Evolutionary conservation across 306 rosid genomes (phyloP).

Genomic region (Medicago ruthenica): DNA sequence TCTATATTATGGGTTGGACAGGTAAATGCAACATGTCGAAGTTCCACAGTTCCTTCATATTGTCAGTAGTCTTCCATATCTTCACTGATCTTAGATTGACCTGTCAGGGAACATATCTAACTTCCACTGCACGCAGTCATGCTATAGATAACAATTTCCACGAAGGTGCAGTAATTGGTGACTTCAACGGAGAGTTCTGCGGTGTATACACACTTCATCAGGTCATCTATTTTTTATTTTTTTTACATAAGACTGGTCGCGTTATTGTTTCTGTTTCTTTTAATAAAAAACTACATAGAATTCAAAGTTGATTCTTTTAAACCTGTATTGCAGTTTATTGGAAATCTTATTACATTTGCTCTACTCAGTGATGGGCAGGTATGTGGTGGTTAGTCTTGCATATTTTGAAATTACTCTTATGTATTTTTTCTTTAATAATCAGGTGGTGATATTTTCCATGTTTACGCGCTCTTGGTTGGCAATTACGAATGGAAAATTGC

Average conservation of each 20-base stretch:
- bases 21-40: conserved; percentile 52
- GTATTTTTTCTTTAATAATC: conserved; percentile 21
- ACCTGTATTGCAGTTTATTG: conserved; percentile 73
- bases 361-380: conserved; percentile 72
- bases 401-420: conserved; percentile 19
- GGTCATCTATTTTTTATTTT: conserved; percentile 54
- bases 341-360: conserved; percentile 84
- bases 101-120: conserved; percentile 88
- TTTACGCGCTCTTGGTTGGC: conserved; percentile 13
- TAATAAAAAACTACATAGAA: neutral
- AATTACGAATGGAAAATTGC: conserved; percentile 8
- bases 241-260: neutral
- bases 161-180: conserved; percentile 88
- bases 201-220: conserved; percentile 78
- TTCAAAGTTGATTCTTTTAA: conserved; percentile 4
- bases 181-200: conserved; percentile 96
- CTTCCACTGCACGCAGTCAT: conserved; percentile 83
- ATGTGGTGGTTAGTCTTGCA: conserved; percentile 42
- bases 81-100: conserved; percentile 40
- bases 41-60: conserved; percentile 42
- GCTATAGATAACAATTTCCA: conserved; percentile 63
- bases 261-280: conserved; percentile 21
- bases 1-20: conserved; percentile 97
- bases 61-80: conserved; percentile 16
- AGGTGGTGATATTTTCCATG: conserved; percentile 21